Evolutionary conservation across 768 basidiomycete genomes (phyloP), one percentile per base, ranked within the genome.

Genomic region (Lentinula guzmanii): DNA sequence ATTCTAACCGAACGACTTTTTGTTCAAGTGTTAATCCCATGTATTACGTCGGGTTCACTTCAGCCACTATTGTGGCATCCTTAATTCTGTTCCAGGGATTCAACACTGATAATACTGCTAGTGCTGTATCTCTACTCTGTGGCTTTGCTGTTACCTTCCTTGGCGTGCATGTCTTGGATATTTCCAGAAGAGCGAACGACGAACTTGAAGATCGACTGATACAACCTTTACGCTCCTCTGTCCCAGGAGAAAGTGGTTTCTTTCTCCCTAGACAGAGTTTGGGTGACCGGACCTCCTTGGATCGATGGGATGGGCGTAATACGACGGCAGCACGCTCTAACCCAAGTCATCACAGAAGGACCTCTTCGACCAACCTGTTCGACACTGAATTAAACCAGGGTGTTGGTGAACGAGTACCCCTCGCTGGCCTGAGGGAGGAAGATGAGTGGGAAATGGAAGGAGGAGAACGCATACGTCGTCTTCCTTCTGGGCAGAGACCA

Each of bases 21-120:
- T 4, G 16, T 4, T 28, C 7, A 65, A 96, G 94, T 54, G 95
- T 98, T 52, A 98, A 98, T 72, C 95, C 95, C 0, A 90, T 97
- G 79, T 98, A 98, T 76, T 98, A 95, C 69, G 95, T 98, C 72
- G 89, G 92, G 72, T 99, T 99, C 77, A 92, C 93, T 15, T 90
- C 91, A 2, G 89, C 90, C 5, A 98, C 95, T 50, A 90, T 96
- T 69, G 79, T 97, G 45, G 94, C 97, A 0, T 97, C 94, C 63
- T 82, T 97, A 63, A 95, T 99, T 67, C 83, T 99, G 62, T 98
- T 98, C 82, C 91, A 95, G 78, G 97, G 97, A 0, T 90, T 98
- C 80, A 94, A 98, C 75, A 98, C 93, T 5, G 84, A 87, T 33
- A 86, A 85, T 62, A 86, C 84, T 13, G 82, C 83, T 21, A 90